These are phyloP conservation scores for Hamigera avellanea DNA, from an alignment of 495 filamentous ascomycete species.

Conservation along the genomic window DNA sequence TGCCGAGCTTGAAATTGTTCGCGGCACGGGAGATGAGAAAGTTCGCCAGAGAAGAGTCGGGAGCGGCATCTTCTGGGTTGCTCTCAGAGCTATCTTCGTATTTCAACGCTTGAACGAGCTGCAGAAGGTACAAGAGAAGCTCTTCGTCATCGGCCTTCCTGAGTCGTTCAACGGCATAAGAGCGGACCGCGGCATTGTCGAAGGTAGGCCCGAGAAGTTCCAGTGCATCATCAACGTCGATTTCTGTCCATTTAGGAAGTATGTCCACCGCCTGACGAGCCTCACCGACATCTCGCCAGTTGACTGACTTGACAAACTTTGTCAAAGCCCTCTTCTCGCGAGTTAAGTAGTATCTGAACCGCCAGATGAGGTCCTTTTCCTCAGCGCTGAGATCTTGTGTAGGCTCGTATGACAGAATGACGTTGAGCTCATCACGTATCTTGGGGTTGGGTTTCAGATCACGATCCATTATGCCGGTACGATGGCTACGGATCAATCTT, in stretches of 20 bases:
- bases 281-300: constrained; percentile 83
- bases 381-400: constrained; percentile 77
- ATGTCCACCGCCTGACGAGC: constrained; percentile 80
- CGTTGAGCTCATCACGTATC: constrained; percentile 83
- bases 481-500: constrained; percentile 77
- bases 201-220: constrained; percentile 89
- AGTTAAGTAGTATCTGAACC: constrained; percentile 86
- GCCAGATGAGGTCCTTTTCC: constrained; percentile 94
- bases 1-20: constrained; percentile 79
- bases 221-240: constrained; percentile 93
- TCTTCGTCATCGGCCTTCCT: constrained; percentile 91
- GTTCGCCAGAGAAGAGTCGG: constrained; percentile 77
- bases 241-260: constrained; percentile 88
- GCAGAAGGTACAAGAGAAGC: constrained; percentile 80
- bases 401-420: constrained; percentile 84
- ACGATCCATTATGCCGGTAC: constrained; percentile 85
- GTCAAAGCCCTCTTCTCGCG: constrained; percentile 89
- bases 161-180: constrained; percentile 86
- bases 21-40: constrained; percentile 83
- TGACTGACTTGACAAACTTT: constrained; percentile 95
- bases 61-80: constrained; percentile 48
- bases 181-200: constrained; percentile 74
- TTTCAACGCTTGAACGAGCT: constrained; percentile 92
- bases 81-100: constrained; percentile 66
- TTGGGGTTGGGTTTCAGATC: constrained; percentile 96